Conservation (phyloP, 345 rosid species). For the Rhodomyrtus tomentosa region DNA sequence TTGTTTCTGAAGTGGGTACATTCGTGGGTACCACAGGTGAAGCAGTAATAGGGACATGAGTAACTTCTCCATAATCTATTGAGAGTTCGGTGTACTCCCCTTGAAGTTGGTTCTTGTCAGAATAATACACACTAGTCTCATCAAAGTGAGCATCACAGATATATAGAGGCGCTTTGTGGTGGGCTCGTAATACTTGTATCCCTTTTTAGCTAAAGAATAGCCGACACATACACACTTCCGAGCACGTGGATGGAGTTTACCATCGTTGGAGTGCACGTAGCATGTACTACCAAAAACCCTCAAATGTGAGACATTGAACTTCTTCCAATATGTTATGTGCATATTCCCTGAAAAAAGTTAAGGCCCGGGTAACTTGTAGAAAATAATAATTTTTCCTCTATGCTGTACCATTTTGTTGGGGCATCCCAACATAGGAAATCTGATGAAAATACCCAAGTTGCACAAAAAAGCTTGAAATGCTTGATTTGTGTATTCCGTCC, state of each 20-base stretch:
- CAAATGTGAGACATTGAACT: background rate
- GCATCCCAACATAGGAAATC: too few relatives aligned
- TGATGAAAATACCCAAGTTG: too few relatives aligned
- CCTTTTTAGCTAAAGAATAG: background rate
- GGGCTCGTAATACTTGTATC: background rate
- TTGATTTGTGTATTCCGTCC: too few relatives aligned
- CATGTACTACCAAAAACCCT: background rate
- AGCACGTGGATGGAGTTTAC: background rate
- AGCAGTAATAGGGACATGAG: background rate
- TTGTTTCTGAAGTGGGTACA: background rate
- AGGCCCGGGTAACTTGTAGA: too few relatives aligned
- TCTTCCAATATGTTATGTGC: background rate
- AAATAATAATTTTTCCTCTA: too few relatives aligned
- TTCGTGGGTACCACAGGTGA: background rate
- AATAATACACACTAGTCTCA: background rate
- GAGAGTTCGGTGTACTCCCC: background rate
- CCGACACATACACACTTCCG: background rate
- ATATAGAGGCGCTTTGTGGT: background rate
- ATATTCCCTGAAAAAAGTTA: too few relatives aligned
- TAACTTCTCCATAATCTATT: background rate
- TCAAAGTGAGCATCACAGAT: background rate
- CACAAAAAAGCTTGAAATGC: too few relatives aligned
- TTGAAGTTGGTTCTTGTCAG: background rate
- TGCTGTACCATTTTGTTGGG: too few relatives aligned
- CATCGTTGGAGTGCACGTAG: background rate